phyloP scores from a whole-genome alignment of 2,329 filamentous ascomycete genomes.

The Fragosphaeria purpurea region DNA sequence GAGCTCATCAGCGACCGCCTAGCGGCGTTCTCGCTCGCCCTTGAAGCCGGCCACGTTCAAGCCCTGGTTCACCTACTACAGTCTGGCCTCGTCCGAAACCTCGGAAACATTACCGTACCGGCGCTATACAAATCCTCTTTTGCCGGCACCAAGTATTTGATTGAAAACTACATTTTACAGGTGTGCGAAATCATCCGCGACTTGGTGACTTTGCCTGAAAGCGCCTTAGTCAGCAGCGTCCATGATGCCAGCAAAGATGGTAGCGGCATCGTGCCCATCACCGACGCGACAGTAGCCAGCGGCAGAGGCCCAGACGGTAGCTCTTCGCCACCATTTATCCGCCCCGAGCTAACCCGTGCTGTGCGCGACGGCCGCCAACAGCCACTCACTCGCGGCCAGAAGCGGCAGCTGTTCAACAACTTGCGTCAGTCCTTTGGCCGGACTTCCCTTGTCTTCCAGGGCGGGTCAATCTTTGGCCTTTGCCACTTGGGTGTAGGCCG shows the following conservation, averaged over 20 bases:
- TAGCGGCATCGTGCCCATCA: too few species aligned
- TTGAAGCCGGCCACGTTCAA: constrained; percentile 50
- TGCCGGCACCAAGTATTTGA: constrained; percentile 78
- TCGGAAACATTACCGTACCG: constrained; percentile 81
- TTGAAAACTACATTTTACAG: constrained; percentile 82
- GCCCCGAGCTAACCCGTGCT: constrained; percentile 11
- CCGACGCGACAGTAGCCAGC: too few species aligned
- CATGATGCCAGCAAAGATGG: not conserved
- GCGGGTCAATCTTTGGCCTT: constrained; percentile 82
- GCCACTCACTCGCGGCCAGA: constrained; percentile 25
- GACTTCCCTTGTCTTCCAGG: constrained; percentile 76
- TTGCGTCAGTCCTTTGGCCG: constrained; percentile 81
- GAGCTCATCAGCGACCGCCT: constrained; percentile 70
- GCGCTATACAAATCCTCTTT: constrained; percentile 78
- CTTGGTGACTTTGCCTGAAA: constrained; percentile 51
- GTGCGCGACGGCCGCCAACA: constrained; percentile 8
- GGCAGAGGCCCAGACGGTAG: too few species aligned
- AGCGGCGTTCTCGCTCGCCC: constrained; percentile 11
- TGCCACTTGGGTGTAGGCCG: constrained; percentile 89
- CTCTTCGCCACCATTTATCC: not conserved
- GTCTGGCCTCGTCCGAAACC: constrained; percentile 69
- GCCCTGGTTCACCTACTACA: constrained; percentile 70
- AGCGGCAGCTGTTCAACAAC: constrained; percentile 78
- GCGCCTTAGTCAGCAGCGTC: not conserved
- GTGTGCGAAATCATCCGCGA: constrained; percentile 73